Evolutionary conservation across 2,329 filamentous ascomycete species (phyloP).

Genomic region (Exophiala calicioides): DNA sequence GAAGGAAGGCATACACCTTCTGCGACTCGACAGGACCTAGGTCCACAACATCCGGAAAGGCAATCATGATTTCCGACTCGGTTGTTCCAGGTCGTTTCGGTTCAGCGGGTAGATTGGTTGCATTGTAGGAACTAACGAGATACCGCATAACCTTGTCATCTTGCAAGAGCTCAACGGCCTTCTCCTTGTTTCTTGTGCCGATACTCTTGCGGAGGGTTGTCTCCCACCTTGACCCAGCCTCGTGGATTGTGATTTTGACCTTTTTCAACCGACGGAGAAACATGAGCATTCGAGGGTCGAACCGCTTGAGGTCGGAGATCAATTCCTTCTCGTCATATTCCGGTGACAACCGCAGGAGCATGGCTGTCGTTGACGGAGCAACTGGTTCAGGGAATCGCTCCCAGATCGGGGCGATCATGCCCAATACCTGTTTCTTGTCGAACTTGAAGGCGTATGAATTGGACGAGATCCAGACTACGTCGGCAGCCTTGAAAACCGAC

Average conservation of each 20-base stretch:
- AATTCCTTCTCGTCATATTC: slow-evolving; percentile 3
- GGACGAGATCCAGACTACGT: slow-evolving; percentile 14
- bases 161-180: slow-evolving; percentile 7
- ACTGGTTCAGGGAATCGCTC: slow-evolving; percentile 3
- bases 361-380: slow-evolving; percentile 2
- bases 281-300: slow-evolving; percentile 12
- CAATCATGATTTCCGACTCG: slow-evolving; percentile 6
- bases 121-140: slow-evolving; percentile 6
- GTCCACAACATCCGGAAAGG: slow-evolving; percentile 5
- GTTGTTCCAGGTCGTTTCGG: slow-evolving; percentile 6
- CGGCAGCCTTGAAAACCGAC: slow-evolving; percentile 39
- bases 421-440: slow-evolving; percentile 15
- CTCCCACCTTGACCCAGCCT: background rate
- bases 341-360: slow-evolving; percentile 8
- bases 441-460: slow-evolving; percentile 28
- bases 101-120: slow-evolving; percentile 1
- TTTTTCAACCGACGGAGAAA: slow-evolving; percentile 12
- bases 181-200: slow-evolving; percentile 3
- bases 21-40: background rate
- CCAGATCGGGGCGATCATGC: slow-evolving; percentile 14
- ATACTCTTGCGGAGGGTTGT: slow-evolving; percentile 8
- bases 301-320: slow-evolving; percentile 3
- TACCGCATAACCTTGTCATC: slow-evolving; percentile 5
- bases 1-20: slow-evolving; percentile 12
- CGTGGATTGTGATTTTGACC: slow-evolving; percentile 7